A percentile compares a stretch with the other conserved stretches of the same genome.
These are phyloP conservation scores for Magnusiomyces suaveolens DNA, from an alignment of 1,139 yeast species.

Conservation along the genomic window DNA sequence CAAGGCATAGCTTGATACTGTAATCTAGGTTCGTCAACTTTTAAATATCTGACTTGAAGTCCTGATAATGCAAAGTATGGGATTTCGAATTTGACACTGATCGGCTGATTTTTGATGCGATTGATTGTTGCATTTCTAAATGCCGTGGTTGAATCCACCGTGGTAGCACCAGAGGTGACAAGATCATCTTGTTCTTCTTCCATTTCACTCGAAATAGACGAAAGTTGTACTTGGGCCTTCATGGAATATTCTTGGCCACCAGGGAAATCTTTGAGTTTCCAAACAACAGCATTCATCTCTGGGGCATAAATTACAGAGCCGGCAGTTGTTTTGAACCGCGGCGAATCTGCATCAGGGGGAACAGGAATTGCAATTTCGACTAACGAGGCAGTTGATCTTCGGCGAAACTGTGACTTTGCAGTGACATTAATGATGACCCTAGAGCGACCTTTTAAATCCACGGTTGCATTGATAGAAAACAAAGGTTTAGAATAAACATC, in stretches of 20 bases:
- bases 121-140: slow-evolving; percentile 12
- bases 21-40: slow-evolving; percentile 76
- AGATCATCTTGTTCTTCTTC: slow-evolving; percentile 34
- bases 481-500: slow-evolving; percentile 23
- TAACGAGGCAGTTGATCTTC: slow-evolving; percentile 70
- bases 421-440: slow-evolving; percentile 69
- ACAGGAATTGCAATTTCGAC: slow-evolving; percentile 80
- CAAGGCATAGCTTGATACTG: slow-evolving; percentile 89
- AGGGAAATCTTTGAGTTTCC: slow-evolving; percentile 79
- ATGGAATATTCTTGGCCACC: slow-evolving; percentile 82
- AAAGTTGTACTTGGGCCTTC: slow-evolving; percentile 78
- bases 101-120: slow-evolving; percentile 22
- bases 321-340: slow-evolving; percentile 63
- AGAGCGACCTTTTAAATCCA: slow-evolving; percentile 61
- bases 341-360: slow-evolving; percentile 88
- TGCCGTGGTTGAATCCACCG: slow-evolving; percentile 15
- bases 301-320: slow-evolving; percentile 90
- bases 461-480: slow-evolving; percentile 46
- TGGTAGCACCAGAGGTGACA: slow-evolving; percentile 14
- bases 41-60: slow-evolving; percentile 81
- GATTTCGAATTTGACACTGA: slow-evolving; percentile 76
- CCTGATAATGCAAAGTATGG: slow-evolving; percentile 95
- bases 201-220: slow-evolving; percentile 51
- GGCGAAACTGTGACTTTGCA: slow-evolving; percentile 71
- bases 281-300: slow-evolving; percentile 63